Evolutionary conservation across 768 basidiomycete genomes (phyloP).

Genomic region (Phylloporus sp.): DNA sequence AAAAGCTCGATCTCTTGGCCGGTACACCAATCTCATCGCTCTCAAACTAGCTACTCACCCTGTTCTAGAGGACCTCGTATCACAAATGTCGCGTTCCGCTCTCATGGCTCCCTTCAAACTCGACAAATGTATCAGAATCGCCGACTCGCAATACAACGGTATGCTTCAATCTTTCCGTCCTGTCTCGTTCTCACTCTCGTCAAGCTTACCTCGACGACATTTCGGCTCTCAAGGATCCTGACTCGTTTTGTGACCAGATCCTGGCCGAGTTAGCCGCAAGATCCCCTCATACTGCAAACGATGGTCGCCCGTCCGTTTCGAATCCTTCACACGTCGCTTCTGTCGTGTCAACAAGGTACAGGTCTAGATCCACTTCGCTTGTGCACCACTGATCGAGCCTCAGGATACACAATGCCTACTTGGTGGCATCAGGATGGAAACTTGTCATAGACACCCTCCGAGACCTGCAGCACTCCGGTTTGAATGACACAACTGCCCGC

Average conservation of each 20-base stretch:
- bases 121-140: conserved; percentile 58
- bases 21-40: conserved; percentile 37
- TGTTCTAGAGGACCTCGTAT: conserved; percentile 58
- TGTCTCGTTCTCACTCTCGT: conserved; percentile 8
- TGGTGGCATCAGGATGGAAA: conserved; percentile 81
- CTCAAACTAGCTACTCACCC: background rate
- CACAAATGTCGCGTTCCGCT: conserved; percentile 49
- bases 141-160: conserved; percentile 72
- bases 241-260: conserved; percentile 56
- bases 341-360: conserved; percentile 54
- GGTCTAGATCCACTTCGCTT: conserved; percentile 6
- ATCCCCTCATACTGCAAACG: conserved; percentile 28
- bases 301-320: conserved; percentile 27
- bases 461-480: conserved; percentile 48
- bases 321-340: conserved; percentile 52
- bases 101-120: conserved; percentile 61
- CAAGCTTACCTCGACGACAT: conserved; percentile 69
- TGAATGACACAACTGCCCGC: conserved; percentile 51
- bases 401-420: conserved; percentile 79
- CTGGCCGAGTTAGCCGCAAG: conserved; percentile 53
- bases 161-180: conserved; percentile 16
- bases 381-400: conserved; percentile 3
- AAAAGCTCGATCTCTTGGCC: conserved; percentile 75
- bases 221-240: conserved; percentile 57
- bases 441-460: conserved; percentile 57